A percentile compares a stretch with the other conserved stretches of the same genome.
phyloP scores from a whole-genome alignment of 2,329 filamentous ascomycete species.

The Fusarium buxicola region DNA sequence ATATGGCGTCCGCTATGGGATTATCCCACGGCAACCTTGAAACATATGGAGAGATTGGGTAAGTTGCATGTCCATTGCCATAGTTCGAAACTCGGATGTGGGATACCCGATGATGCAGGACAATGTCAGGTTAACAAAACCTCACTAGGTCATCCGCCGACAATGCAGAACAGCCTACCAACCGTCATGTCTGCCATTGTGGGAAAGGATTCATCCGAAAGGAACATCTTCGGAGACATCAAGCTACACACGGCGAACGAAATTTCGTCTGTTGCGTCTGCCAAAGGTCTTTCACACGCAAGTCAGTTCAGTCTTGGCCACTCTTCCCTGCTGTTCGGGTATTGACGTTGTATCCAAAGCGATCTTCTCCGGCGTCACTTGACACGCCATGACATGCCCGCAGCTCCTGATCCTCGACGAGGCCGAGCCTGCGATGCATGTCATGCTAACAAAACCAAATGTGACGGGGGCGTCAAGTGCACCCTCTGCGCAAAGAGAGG shows the following conservation, averaged over 20 bases:
- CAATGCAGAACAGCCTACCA: conserved; percentile 20
- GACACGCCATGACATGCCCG: conserved; percentile 49
- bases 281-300: conserved; percentile 54
- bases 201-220: conserved; percentile 56
- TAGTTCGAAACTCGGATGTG: neutral
- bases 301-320: conserved; percentile 45
- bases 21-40: conserved; percentile 38
- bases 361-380: conserved; percentile 55
- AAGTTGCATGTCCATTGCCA: neutral
- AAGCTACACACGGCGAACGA: conserved; percentile 53
- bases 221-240: conserved; percentile 55
- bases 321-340: neutral
- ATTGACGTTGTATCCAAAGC: conserved; percentile 34
- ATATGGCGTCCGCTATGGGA: conserved; percentile 31
- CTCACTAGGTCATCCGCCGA: conserved; percentile 27
- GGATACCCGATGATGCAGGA: conserved; percentile 20
- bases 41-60: conserved; percentile 20
- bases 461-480: conserved; percentile 55
- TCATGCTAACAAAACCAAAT: conserved; percentile 59
- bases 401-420: conserved; percentile 48
- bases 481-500: conserved; percentile 54
- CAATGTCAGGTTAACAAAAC: conserved; percentile 11
- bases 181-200: conserved; percentile 53
- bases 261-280: conserved; percentile 53
- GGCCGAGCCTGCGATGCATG: conserved; percentile 58